Evolutionary conservation across 2,329 filamentous ascomycete species (phyloP), one percentile per base, ranked within the genome.

Genomic region (Chrysoporthe austroafricana): DNA sequence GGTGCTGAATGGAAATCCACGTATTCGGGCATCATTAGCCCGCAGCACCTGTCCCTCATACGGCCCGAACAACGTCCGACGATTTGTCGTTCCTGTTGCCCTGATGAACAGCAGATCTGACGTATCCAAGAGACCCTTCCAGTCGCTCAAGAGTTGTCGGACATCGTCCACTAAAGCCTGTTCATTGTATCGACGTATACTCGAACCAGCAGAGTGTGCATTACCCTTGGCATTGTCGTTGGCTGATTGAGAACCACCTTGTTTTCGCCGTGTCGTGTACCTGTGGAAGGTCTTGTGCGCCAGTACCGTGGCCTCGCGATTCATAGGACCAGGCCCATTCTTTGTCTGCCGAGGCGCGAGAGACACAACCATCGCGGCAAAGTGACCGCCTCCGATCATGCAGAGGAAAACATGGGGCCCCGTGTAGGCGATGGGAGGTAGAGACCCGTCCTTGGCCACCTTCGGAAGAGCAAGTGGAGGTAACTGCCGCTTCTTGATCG

Each of bases 381-480:
- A 99, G 77, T 99, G 96, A 0, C 96, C 96, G 69, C 96, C 96
- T 34, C 96, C 96, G 62, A 99, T 97, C 96, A 99, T 99, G 79
- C 94, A 98, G 60, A 99, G 86, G 76, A 99, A 98, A 62, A 97
- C 89, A 76, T 98, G 94, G 2, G 94, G 93, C 8, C 90, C 90
- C 34, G 89, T 87, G 75, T 90, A 88, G 3, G 83, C 82, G 11
- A 85, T 79, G 1, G 83, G 80, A 2, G 85, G 83, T 5, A 88
- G 78, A 18, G 83, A 81, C 2, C 88, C 87, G 60, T 89, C 88
- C 66, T 87, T 88, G 48, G 84, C 79, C 1, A 85, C 81, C 69
- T 86, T 86, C 43, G 78, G 84, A 66, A 79, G 82, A 54, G 79
- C 78, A 74, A 82, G 87, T 0, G 93, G 89, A 3, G 86, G 82